Conservation (phyloP, 805 yeast genomes). For the Pichia sporocuriosa region DNA sequence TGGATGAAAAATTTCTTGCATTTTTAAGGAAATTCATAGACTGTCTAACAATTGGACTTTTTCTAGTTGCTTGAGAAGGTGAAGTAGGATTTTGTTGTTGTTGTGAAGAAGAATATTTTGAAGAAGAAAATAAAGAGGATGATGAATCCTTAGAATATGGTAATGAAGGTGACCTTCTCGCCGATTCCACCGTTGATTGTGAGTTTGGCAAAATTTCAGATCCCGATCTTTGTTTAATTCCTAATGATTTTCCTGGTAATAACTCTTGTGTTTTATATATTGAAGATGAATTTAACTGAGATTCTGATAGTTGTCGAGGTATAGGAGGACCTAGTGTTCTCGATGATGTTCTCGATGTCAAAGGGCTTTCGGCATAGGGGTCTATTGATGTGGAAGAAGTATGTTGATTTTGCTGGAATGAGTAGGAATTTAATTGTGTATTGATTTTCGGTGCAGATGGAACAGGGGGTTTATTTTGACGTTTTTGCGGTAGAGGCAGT, state of each 20-base stretch:
- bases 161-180: slow-evolving; percentile 17
- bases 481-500: background rate
- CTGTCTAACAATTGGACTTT: slow-evolving; percentile 34
- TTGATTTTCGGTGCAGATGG: slow-evolving; percentile 2
- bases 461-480: slow-evolving; percentile 1
- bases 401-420: background rate
- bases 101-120: too few relatives aligned
- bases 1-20: slow-evolving; percentile 20
- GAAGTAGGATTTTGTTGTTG: background rate
- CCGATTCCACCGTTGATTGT: background rate
- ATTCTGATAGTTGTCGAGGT: background rate
- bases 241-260: slow-evolving; percentile 5
- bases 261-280: slow-evolving; percentile 1
- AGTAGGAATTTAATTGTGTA: background rate
- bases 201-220: background rate
- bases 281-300: background rate
- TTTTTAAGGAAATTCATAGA: slow-evolving; percentile 32
- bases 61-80: slow-evolving; percentile 9
- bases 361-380: background rate
- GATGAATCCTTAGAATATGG: slow-evolving; percentile 9
- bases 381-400: too few relatives aligned
- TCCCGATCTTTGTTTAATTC: slow-evolving; percentile 2
- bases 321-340: background rate
- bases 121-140: background rate
- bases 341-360: background rate